A percentile compares a stretch with the other conserved stretches of the same genome.
These are phyloP conservation scores for Cladorrhinum sp. DNA, from an alignment of 2,329 filamentous ascomycete species.

Conservation along the genomic window DNA sequence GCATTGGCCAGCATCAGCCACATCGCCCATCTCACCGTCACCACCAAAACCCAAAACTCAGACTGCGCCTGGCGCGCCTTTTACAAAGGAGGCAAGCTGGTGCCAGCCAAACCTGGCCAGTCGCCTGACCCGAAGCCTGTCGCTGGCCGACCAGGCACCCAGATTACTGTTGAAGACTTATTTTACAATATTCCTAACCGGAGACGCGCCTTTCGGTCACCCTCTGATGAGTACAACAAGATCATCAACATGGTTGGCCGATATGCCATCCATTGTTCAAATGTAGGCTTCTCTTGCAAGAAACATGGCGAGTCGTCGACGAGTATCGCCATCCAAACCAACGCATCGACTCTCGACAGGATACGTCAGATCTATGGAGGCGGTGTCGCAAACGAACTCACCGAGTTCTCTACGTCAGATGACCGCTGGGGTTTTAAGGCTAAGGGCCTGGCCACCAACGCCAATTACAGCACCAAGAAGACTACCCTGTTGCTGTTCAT, in stretches of 20 bases:
- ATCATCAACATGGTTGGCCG: conserved; percentile 92
- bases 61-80: conserved; percentile 86
- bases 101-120: conserved; percentile 83
- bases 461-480: conserved; percentile 91
- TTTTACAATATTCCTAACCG: conserved; percentile 96
- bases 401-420: conserved; percentile 70
- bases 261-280: conserved; percentile 86
- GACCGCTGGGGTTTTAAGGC: conserved; percentile 80
- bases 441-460: conserved; percentile 79
- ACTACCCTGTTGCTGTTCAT: conserved; percentile 89
- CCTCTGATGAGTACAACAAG: conserved; percentile 95
- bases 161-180: conserved; percentile 93
- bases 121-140: conserved; percentile 79
- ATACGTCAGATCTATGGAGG: conserved; percentile 89
- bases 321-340: conserved; percentile 74
- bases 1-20: conserved; percentile 97
- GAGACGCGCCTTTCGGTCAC: conserved; percentile 82
- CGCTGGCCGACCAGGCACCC: conserved; percentile 84
- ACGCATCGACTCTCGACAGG: conserved; percentile 71
- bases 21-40: conserved; percentile 92
- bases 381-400: conserved; percentile 80
- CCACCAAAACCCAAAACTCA: conserved; percentile 86
- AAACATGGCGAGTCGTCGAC: conserved; percentile 87
- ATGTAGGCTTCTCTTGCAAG: conserved; percentile 95
- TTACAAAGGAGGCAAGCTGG: conserved; percentile 79